Percentiles rank a stretch among this genome's conserved stretches.
phyloP scores from a whole-genome alignment of 2,329 filamentous ascomycete species.

The Hypoxylon sp. region DNA sequence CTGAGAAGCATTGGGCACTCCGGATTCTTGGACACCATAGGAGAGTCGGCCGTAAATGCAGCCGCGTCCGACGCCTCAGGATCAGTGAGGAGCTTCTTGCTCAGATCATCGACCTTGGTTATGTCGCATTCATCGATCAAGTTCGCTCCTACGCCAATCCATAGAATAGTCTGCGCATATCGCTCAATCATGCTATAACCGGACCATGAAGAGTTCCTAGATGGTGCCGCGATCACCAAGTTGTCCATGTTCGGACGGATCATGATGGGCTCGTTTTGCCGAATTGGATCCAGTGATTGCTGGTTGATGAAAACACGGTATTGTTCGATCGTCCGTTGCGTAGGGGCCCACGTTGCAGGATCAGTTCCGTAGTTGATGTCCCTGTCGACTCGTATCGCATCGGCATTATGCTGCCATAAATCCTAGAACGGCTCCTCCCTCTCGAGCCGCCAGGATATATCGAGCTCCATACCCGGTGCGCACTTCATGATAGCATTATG shows the following conservation, averaged over 20 bases:
- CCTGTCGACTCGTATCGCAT: conserved; percentile 13
- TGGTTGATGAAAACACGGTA: conserved; percentile 19
- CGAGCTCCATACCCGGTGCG: conserved; percentile 1
- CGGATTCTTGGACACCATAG: conserved; percentile 14
- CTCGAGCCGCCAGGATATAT: conserved; percentile 9
- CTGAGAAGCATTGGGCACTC: conserved; percentile 6
- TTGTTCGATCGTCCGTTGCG: conserved; percentile 6
- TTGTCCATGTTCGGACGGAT: conserved; percentile 22
- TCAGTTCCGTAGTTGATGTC: conserved; percentile 13
- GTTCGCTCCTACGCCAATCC: conserved; percentile 17
- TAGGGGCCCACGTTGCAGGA: conserved; percentile 12
- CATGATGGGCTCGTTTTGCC: conserved; percentile 6
- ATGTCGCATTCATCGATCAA: conserved; percentile 17
- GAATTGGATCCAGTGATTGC: conserved; percentile 7
- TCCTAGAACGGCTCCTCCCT: conserved; percentile 11
- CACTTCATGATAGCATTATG: conserved; percentile 17
- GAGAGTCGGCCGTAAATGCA: conserved; percentile 15
- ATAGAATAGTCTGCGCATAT: conserved; percentile 15
- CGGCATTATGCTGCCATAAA: conserved; percentile 10
- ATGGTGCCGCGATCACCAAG: conserved; percentile 8
- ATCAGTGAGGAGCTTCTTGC: conserved; percentile 19
- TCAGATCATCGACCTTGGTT: conserved; percentile 12
- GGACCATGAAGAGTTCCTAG: conserved; percentile 8
- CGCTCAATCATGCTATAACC: conserved; percentile 11
- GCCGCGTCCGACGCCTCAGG: conserved; percentile 4